Base-by-base conservation (phyloP, 805 yeast genomes). In the Candida coquimbonensis region DNA sequence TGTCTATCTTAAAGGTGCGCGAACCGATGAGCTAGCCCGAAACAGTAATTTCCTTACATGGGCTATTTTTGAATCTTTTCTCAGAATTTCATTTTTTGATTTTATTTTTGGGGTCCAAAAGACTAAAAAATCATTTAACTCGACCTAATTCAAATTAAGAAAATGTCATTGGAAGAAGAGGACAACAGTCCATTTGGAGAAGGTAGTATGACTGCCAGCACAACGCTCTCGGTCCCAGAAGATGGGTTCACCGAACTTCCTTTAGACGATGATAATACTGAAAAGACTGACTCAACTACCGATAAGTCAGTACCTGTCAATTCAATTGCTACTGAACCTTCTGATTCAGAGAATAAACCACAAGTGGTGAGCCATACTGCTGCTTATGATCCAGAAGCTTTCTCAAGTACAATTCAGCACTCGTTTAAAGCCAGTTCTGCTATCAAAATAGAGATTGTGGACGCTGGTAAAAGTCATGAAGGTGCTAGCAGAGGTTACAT, bases 381-480 rank as follows among this genome's bases (percentile, higher is more conserved):
- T 36, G 64, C 56, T 2, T 62, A 62, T 40, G 49, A 60, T 41
- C 65, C 63, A 8, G 65, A 59, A 16, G 24, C 50, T 35, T 59
- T 54, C 38, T 44, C 51, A 7, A 41, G 60, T 16, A 50, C 51
- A 4, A n/a, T 44, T 6, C 60, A 50, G 42, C 53, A 53, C 33
- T 32, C 53, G 7, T 53, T 53, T 50, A 44, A 49, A 41, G 49
- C 51, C 31, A 48, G 45, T 38, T 16, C 42, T 12, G 56, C 56
- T 6, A 53, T 54, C 24, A 43, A 45, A 19, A 69, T 75, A 36
- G 57, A 70, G 42, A 88, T 91, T 34, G 67, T 74, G 0, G 96
- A 87, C 53, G 96, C 97, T 0, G 87, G 88, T 5, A 89, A 87
- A 60, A 83, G 87, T 44, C 82, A 77, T 49, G 97, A 91, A 55